These are phyloP conservation scores for Stagonosporopsis rhizophila DNA, from an alignment of 2,329 filamentous ascomycete species.

Conservation along the genomic window DNA sequence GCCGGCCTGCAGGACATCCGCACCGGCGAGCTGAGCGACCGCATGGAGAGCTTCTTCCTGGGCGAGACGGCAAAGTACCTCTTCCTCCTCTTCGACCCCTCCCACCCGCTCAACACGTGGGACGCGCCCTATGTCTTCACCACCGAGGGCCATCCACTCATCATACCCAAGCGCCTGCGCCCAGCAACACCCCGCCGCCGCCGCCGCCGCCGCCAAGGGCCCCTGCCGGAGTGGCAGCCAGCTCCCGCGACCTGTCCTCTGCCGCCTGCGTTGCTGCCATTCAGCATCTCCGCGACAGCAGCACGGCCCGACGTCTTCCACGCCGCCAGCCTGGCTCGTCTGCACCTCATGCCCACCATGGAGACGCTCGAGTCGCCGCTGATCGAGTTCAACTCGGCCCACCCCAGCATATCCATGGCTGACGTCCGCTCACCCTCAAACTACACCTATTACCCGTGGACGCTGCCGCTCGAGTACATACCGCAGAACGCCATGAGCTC, in stretches of 20 bases:
- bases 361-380: slow-evolving; percentile 65
- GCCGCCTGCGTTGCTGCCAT: slow-evolving; percentile 64
- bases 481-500: slow-evolving; percentile 80
- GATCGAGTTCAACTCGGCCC: slow-evolving; percentile 59
- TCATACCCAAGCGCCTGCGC: slow-evolving; percentile 68
- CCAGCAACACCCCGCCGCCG: slow-evolving; percentile 12
- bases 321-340: slow-evolving; percentile 80
- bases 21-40: slow-evolving; percentile 83
- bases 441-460: slow-evolving; percentile 92
- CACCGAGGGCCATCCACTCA: slow-evolving; percentile 91
- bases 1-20: slow-evolving; percentile 72
- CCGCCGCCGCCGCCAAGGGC: background rate
- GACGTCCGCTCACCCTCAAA: slow-evolving; percentile 71
- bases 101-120: slow-evolving; percentile 85
- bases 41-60: slow-evolving; percentile 99
- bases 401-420: slow-evolving; percentile 62
- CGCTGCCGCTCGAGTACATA: slow-evolving; percentile 76
- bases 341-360: slow-evolving; percentile 73
- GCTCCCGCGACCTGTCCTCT: slow-evolving; percentile 69
- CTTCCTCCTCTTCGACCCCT: slow-evolving; percentile 85
- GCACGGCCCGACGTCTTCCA: slow-evolving; percentile 85
- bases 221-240: slow-evolving; percentile 23
- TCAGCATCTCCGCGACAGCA: slow-evolving; percentile 81
- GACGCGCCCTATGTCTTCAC: slow-evolving; percentile 93
- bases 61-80: slow-evolving; percentile 97